phyloP scores from a whole-genome alignment of 257 asterid species.

The Solanum paucissectum region DNA sequence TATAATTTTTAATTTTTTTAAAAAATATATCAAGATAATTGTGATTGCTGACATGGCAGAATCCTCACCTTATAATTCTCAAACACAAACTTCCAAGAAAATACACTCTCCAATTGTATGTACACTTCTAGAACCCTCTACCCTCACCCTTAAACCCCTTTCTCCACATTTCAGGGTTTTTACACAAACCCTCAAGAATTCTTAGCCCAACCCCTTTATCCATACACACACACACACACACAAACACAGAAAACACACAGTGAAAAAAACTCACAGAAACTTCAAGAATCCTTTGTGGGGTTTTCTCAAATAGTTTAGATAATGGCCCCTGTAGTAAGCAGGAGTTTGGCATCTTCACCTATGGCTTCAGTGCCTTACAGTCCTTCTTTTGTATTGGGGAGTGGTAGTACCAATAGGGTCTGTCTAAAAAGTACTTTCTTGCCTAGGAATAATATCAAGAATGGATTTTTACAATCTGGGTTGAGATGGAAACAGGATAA shows the following conservation, averaged over 20 bases:
- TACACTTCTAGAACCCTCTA: conserved; percentile 54
- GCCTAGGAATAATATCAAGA: conserved; percentile 44
- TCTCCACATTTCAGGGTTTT: background rate
- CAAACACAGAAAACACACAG: background rate
- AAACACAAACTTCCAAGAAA: conserved; percentile 29
- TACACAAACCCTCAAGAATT: background rate
- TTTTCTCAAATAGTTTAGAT: background rate
- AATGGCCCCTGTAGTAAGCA: conserved; percentile 85
- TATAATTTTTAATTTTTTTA: fast-evolving
- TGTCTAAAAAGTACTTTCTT: conserved; percentile 38
- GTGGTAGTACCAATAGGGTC: conserved; percentile 17
- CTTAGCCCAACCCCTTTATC: conserved; percentile 4
- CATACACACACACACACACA: background rate
- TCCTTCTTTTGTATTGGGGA: conserved; percentile 32
- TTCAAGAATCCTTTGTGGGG: background rate
- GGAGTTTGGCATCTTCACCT: conserved; percentile 54
- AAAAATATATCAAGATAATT: conserved; percentile 19
- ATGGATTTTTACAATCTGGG: conserved; percentile 37
- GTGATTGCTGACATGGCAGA: conserved; percentile 43
- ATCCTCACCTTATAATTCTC: conserved; percentile 37
- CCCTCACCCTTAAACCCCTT: conserved; percentile 42
- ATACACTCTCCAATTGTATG: background rate
- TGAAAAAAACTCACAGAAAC: background rate
- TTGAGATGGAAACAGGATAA: conserved; percentile 60
- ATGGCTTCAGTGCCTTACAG: conserved; percentile 39